These are phyloP conservation scores for Leccinum subtestaceum DNA, from an alignment of 768 basidiomycete genomes.

Conservation along the genomic window DNA sequence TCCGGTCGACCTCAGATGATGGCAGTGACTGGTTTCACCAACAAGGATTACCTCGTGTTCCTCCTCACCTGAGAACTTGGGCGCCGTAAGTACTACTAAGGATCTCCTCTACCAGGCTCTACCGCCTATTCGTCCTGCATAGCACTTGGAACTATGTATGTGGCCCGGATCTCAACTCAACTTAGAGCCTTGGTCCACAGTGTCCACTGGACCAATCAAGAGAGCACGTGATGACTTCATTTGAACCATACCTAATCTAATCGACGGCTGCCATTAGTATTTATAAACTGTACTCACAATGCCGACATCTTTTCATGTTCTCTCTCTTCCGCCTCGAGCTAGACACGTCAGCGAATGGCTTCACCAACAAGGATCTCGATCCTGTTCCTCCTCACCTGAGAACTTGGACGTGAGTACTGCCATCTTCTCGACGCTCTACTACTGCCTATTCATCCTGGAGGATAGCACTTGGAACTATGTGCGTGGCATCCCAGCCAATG, in stretches of 20 bases:
- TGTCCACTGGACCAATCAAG: constrained; percentile 1
- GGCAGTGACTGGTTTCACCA: no score
- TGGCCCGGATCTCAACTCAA: constrained; percentile 39
- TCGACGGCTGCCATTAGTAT: not conserved
- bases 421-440: not conserved
- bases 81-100: not conserved
- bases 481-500: constrained; percentile 49
- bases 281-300: not conserved
- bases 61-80: no score
- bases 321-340: not conserved
- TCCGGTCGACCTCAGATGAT: not conserved
- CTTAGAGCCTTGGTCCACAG: constrained; percentile 6
- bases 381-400: constrained; percentile 59
- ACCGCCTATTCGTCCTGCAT: not conserved
- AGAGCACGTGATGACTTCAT: constrained; percentile 22
- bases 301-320: not conserved
- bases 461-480: constrained; percentile 57
- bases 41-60: no score
- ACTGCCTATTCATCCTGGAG: not conserved
- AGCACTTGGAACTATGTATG: constrained; percentile 61
- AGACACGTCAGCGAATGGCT: constrained; percentile 46
- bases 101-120: not conserved
- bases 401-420: constrained; percentile 52
- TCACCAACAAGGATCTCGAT: constrained; percentile 78
- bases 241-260: constrained; percentile 14